Base-by-base conservation (phyloP, 2,329 filamentous ascomycete genomes). In the Bipolaris victoriae region DNA sequence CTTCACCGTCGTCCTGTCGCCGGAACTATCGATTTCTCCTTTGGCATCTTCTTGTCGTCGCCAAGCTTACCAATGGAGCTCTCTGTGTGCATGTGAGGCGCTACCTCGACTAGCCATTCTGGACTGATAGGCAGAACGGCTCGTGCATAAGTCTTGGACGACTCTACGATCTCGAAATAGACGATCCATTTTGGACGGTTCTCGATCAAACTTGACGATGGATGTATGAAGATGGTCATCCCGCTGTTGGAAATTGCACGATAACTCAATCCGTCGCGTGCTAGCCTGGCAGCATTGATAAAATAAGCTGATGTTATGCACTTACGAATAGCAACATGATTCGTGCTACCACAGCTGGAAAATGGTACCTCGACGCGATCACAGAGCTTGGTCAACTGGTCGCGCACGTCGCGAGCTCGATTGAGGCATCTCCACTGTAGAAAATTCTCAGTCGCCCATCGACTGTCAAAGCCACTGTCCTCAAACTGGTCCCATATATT, bases 401-500 rank as follows among this genome's bases (percentile, higher is more conserved):
- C 95, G 48, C 93, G 88, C 2, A 99, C 92, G 68, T 98, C 93
- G 29, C 94, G 87, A 0, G 92, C 94, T 1, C 95, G 87, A 0
- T 89, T 95, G 3, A 99, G 83, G n/a, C 89, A 90, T 15, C 93
- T 87, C 74, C 96, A 92, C 73, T 98, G 93, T 9, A 99, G 75
- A 76, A 96, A 99, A 75, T 98, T 97, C 78, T 98, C 94, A 47
- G 89, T 88, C 0, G 91, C 82, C 93, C 93, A 99, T 44, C 96
- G 86, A 51, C 87, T 88, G 49, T 87, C 91, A 78, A 92, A 99
- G 76, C 97, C 94, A 47, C 87, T 89, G 72, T 98, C 94, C 1
- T 93, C 91, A 90, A 92, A 99, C 75, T 97, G 91, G 68, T 95
- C 94, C 88, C 89, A 99, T 67, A 99, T 89, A 70, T 97, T 97